Conservation (phyloP, 371 early-diverging fungal species). For the Blyttiomyces sp. region DNA sequence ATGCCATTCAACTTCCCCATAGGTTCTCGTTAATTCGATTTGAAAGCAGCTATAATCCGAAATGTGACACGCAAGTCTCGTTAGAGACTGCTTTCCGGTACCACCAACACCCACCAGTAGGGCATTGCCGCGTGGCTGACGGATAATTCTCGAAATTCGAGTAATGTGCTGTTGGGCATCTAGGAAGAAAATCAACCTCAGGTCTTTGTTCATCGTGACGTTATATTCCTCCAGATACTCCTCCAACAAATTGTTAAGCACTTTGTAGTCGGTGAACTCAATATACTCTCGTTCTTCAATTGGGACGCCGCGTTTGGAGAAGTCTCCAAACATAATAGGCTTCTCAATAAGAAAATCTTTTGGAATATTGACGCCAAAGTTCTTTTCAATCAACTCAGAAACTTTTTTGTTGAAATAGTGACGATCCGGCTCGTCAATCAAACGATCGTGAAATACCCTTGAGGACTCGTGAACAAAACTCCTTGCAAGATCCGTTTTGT, state of each 20-base stretch:
- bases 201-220: constrained; percentile 39
- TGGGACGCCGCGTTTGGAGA: constrained; percentile 43
- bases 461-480: constrained; percentile 47
- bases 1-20: constrained; percentile 46
- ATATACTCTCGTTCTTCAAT: constrained; percentile 39
- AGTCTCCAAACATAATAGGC: constrained; percentile 45
- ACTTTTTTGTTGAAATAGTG: constrained; percentile 38
- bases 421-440: constrained; percentile 43
- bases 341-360: constrained; percentile 22
- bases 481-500: constrained; percentile 31
- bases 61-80: constrained; percentile 46
- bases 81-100: constrained; percentile 49
- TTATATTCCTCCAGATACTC: constrained; percentile 50
- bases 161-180: constrained; percentile 48
- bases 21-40: constrained; percentile 46
- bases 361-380: constrained; percentile 33
- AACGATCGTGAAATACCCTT: constrained; percentile 47
- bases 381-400: constrained; percentile 39
- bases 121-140: constrained; percentile 52
- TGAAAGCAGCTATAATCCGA: constrained; percentile 41
- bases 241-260: constrained; percentile 32
- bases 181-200: constrained; percentile 41
- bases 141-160: constrained; percentile 41
- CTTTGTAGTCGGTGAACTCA: constrained; percentile 38
- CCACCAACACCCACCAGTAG: constrained; percentile 50